Base-by-base conservation (phyloP, 768 basidiomycete genomes). In the Amanita rubescens region DNA sequence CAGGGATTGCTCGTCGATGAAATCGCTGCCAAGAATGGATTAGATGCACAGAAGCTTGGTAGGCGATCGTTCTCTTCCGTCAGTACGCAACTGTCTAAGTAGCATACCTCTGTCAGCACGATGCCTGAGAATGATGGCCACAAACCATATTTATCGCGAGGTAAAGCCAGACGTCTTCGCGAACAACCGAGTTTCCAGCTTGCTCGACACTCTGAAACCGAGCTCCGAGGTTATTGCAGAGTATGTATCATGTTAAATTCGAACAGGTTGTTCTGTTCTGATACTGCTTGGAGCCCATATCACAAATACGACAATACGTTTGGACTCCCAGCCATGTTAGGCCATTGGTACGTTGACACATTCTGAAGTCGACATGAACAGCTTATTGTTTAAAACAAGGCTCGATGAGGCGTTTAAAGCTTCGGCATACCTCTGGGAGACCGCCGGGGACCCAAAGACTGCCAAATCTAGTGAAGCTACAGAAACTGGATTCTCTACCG, bases 1-100 rank as follows among this genome's bases (percentile, higher is more conserved):
- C 54, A 70, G 70, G 72, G 72, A 0, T 54, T 71, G 20, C 73
- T 75, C 30, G 62, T 67, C 17, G 55, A 64, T 3, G 69, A 72
- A 4, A 73, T 75, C 32, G 70, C 66, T 8, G 60, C 57, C 17
- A 66, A 63, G 20, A 66, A 63, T 44, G 58, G 60, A 5, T 58
- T 69, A 19, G 63, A 74, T 45, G 55, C 64, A 3, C 49, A 57
- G 17, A 71, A 71, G 54, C 57, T 75, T 10, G 69, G 74, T 74
- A 42, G 17, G 38, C n/a, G n/a, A n/a, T n/a, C n/a, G n/a, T n/a
- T n/a, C n/a, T n/a, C n/a, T n/a, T n/a, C n/a, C n/a, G n/a, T n/a
- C n/a, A n/a, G n/a, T n/a, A n/a, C n/a, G 22, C 20, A 5, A n/a
- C 12, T 8, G 22, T 12, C 17, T 20, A 4, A 27, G 7, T 15